These are phyloP conservation scores for Nicotiana tabacum DNA, from an alignment of 257 asterid genomes.

Conservation along the genomic window DNA sequence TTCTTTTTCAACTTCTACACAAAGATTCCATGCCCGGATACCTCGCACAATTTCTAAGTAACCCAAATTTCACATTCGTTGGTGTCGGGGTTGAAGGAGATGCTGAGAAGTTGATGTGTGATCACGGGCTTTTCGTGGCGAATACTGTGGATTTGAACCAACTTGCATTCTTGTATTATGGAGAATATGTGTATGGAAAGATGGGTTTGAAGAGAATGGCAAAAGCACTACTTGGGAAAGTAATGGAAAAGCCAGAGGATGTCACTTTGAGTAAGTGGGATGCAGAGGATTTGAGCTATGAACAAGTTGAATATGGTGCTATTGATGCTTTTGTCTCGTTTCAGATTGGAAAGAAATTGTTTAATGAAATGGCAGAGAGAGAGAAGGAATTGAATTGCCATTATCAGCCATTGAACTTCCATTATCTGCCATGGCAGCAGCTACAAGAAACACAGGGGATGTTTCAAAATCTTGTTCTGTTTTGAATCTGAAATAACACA, in stretches of 20 bases:
- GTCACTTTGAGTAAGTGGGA: conserved; percentile 27
- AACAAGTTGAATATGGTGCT: conserved; percentile 27
- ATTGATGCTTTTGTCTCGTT: conserved; percentile 25
- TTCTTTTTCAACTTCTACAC: conserved; percentile 10
- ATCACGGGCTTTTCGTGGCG: conserved; percentile 15
- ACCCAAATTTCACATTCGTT: conserved; percentile 5
- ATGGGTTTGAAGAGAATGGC: conserved; percentile 22
- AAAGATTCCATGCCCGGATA: conserved; percentile 14
- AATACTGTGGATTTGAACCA: conserved; percentile 10
- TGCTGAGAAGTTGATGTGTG: conserved; percentile 10
- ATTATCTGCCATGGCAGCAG: background rate
- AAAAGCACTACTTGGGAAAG: background rate
- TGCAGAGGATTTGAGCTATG: conserved; percentile 4
- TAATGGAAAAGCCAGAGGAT: conserved; percentile 17
- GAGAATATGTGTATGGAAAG: background rate
- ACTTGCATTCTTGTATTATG: conserved; percentile 11
- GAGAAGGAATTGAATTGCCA: background rate
- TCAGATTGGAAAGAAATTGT: conserved; percentile 5
- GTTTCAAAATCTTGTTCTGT: background rate
- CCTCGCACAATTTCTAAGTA: background rate
- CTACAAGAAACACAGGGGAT: background rate
- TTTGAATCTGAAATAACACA: background rate
- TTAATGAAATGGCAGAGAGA: too few relatives aligned
- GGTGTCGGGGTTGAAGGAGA: conserved; percentile 24
- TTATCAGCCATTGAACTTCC: background rate